Base-by-base conservation (phyloP, 768 basidiomycete species). In the Pisolithus microcarpus region DNA sequence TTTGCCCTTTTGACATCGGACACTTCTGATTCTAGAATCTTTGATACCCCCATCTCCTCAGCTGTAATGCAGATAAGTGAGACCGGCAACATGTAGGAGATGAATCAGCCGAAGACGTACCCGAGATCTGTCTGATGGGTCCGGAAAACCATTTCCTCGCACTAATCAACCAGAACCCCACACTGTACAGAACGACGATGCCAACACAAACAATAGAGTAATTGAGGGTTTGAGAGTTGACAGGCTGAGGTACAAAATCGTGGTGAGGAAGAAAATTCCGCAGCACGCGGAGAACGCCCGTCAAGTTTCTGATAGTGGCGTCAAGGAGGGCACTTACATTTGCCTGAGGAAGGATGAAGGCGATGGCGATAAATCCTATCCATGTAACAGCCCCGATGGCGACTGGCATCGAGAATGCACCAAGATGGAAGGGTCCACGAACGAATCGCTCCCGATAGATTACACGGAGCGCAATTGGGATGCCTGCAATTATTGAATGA, bases 131-230 rank as follows among this genome's bases (percentile, higher is more conserved):
- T 64, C 76, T 78, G 15, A 85, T 66, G 5, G 86, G 87, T 0
- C 87, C 86, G 1, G 67, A 73, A 61, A 87, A 90, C 82, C 83
- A 86, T 58, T 77, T 82, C 46, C 84, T 70, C 9, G 86, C 87
- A 59, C 80, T 84, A 49, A 85, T 16, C 4, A 84, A 42, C 87
- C 87, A 89, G 59, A 82, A 82, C 0, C 78, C 78, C n/a, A 84
- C 60, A 50, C 79, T 75, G 63, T 86, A 87, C 2, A 66, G 51
- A 4, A 85, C 60, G 15, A 91, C 83, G 55, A 87, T 85, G 0
- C 82, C 85, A 21, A 88, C 84, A 3, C 86, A 87, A 8, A 88
- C 86, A 38, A 83, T 75, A 0, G 86, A 66, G 60, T 88, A 91
- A 62, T 87, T 89, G 53, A 89, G 69, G 2, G 86, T 86, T 60